Evolutionary conservation across 768 basidiomycete genomes (phyloP).

Genomic region (Suillus hirtellus): DNA sequence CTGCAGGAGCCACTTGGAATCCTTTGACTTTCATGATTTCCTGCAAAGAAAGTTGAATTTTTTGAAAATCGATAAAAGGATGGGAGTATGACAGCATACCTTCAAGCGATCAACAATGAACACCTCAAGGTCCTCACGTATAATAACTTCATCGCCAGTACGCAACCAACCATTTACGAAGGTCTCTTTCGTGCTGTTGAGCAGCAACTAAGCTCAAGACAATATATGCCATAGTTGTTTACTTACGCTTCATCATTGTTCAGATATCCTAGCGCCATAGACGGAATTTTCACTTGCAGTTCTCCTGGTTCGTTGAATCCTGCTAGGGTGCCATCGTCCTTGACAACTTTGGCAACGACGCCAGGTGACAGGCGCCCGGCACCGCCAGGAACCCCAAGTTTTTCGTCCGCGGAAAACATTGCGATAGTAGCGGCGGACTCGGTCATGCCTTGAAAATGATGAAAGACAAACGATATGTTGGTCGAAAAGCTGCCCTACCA

Average conservation of each 20-base stretch:
- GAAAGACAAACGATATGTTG: background rate
- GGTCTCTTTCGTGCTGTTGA: constrained; percentile 60
- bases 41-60: constrained; percentile 31
- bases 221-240: background rate
- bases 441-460: constrained; percentile 53
- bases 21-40: constrained; percentile 72
- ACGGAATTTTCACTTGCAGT: constrained; percentile 46
- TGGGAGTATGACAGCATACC: constrained; percentile 29
- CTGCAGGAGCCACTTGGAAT: constrained; percentile 75
- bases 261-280: constrained; percentile 45
- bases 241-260: constrained; percentile 64
- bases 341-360: constrained; percentile 52
- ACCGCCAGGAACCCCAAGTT: constrained; percentile 55
- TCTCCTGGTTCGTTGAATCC: constrained; percentile 61
- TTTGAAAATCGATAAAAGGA: background rate
- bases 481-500: constrained; percentile 35
- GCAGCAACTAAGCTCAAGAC: background rate
- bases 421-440: constrained; percentile 57
- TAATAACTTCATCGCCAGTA: constrained; percentile 65
- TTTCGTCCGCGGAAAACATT: constrained; percentile 48
- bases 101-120: constrained; percentile 67
- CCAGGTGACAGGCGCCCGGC: constrained; percentile 54
- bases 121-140: constrained; percentile 54
- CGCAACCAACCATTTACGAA: constrained; percentile 74
- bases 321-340: constrained; percentile 55